These are phyloP conservation scores for Entomortierella parvispora DNA, from an alignment of 192 early-diverging fungal species.

Conservation along the genomic window DNA sequence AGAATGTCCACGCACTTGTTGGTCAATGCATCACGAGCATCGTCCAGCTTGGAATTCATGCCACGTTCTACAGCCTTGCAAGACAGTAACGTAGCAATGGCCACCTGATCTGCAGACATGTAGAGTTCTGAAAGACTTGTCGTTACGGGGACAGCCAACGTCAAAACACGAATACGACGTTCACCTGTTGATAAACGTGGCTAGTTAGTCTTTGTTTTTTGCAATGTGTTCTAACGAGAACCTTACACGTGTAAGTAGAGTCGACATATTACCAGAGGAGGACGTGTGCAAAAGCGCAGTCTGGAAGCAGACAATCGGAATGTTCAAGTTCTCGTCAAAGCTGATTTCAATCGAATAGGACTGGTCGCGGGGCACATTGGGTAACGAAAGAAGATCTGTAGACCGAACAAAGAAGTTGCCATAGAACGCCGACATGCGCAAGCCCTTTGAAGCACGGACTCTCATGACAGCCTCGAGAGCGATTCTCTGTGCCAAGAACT, in stretches of 20 bases:
- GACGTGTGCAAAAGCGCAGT: slow-evolving; percentile 93
- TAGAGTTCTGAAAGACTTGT: slow-evolving; percentile 84
- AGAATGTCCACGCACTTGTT: slow-evolving; percentile 91
- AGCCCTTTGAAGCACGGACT: slow-evolving; percentile 89
- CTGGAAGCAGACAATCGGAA: slow-evolving; percentile 91
- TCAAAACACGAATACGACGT: slow-evolving; percentile 93
- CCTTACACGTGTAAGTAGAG: no score
- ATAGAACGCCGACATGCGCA: slow-evolving; percentile 90
- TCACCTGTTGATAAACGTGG: slow-evolving; percentile 56
- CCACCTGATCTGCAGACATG: slow-evolving; percentile 83
- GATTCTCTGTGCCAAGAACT: slow-evolving; percentile 80
- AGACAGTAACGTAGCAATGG: slow-evolving; percentile 82
- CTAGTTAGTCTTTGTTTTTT: no score
- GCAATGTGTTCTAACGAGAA: no score
- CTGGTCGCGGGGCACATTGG: slow-evolving; percentile 94
- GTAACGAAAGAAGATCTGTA: slow-evolving; percentile 90
- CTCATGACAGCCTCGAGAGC: slow-evolving; percentile 94
- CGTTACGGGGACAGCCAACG: slow-evolving; percentile 88
- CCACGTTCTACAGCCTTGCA: slow-evolving; percentile 94
- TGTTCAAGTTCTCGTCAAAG: slow-evolving; percentile 79
- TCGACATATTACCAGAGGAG: slow-evolving; percentile 58
- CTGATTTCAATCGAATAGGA: slow-evolving; percentile 86
- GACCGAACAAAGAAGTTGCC: slow-evolving; percentile 98
- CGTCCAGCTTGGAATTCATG: slow-evolving; percentile 87
- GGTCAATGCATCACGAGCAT: slow-evolving; percentile 91